These are phyloP conservation scores for Geotrichum reessii DNA, from an alignment of 1,139 yeast species.

Conservation along the genomic window DNA sequence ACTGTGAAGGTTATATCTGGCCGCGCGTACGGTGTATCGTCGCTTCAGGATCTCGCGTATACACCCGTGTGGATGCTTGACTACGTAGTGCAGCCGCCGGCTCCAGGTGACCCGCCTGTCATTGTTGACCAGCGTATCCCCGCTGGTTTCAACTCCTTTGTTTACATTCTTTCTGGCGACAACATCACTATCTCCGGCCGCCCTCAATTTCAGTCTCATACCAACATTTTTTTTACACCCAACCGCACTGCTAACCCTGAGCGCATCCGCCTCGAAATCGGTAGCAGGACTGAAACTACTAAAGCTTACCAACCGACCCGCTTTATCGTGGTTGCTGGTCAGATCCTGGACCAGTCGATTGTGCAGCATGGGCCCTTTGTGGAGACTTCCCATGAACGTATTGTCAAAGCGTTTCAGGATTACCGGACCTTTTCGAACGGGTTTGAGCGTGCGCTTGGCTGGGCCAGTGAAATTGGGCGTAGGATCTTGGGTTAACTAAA, in stretches of 20 bases:
- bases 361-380: constrained; percentile 92
- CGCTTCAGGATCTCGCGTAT: constrained; percentile 68
- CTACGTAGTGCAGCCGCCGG: constrained; percentile 52
- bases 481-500: constrained; percentile 5
- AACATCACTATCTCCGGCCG: constrained; percentile 47
- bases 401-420: constrained; percentile 63
- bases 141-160: constrained; percentile 55
- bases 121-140: constrained; percentile 57
- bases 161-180: constrained; percentile 59
- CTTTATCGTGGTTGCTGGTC: constrained; percentile 71
- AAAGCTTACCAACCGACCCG: constrained; percentile 35
- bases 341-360: constrained; percentile 66
- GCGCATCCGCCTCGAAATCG: constrained; percentile 22
- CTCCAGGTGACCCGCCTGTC: constrained; percentile 61
- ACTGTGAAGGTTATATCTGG: constrained; percentile 75
- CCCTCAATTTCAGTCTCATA: constrained; percentile 44
- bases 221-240: constrained; percentile 40
- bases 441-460: constrained; percentile 61
- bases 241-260: constrained; percentile 27
- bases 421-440: constrained; percentile 67
- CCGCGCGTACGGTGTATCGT: constrained; percentile 64
- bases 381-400: constrained; percentile 56
- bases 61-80: constrained; percentile 52
- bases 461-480: constrained; percentile 60
- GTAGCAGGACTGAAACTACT: constrained; percentile 33